Evolutionary conservation across 352 stramenopile genomes (phyloP).

Genomic region (Pythium oligandrum): DNA sequence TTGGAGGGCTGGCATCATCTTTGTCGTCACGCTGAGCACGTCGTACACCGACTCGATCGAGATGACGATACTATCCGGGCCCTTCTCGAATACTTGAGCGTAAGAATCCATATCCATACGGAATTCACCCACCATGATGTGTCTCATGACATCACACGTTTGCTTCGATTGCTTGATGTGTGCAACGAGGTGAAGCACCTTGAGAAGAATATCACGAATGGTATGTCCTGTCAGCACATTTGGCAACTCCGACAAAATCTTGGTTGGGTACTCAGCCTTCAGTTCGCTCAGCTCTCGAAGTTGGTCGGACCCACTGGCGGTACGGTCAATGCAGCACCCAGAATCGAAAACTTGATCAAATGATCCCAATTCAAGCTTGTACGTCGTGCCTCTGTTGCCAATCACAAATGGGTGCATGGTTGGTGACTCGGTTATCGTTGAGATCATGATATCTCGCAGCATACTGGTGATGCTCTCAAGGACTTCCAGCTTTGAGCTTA

Average conservation of each 20-base stretch:
- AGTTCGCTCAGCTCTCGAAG: neutral
- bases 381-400: conserved; percentile 4
- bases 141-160: conserved; percentile 38
- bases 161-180: conserved; percentile 58
- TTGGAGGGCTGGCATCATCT: conserved; percentile 52
- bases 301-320: too few relatives aligned
- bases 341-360: conserved; percentile 18
- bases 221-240: conserved; percentile 60
- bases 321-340: neutral
- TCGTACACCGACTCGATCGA: conserved; percentile 46
- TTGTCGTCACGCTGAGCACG: conserved; percentile 35
- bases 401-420: conserved; percentile 14
- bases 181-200: conserved; percentile 56
- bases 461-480: conserved; percentile 57
- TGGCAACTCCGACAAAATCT: conserved; percentile 52
- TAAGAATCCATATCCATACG: conserved; percentile 34
- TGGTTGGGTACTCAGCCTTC: conserved; percentile 18
- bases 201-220: conserved; percentile 58
- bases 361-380: neutral
- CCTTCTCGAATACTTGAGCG: conserved; percentile 36
- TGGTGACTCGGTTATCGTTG: conserved; percentile 41
- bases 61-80: conserved; percentile 30
- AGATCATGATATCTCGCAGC: conserved; percentile 60
- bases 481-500: conserved; percentile 37
- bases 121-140: conserved; percentile 44